phyloP scores from a whole-genome alignment of 164 flowering plant species.

The Taxillus chinensis region DNA sequence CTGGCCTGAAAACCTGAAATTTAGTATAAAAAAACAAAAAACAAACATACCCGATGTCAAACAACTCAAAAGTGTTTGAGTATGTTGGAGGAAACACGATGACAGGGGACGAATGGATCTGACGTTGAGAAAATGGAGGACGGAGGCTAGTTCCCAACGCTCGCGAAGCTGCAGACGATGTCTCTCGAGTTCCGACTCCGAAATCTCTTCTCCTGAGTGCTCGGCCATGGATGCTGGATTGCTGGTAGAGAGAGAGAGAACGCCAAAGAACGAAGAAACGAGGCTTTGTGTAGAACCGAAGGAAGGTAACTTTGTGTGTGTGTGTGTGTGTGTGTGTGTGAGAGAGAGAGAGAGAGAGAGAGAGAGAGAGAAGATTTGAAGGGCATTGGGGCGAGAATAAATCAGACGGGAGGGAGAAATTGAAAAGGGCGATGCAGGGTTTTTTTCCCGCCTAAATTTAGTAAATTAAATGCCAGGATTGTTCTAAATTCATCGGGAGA shows the following conservation, averaged over 20 bases:
- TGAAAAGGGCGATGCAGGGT: too few species aligned
- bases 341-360: not conserved
- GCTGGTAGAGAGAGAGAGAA: too few species aligned
- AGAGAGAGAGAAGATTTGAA: not conserved
- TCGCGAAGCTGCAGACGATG: constrained; percentile 35
- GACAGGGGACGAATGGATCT: not conserved
- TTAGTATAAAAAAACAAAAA: not conserved
- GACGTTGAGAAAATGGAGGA: constrained; percentile 70
- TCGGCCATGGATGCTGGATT: not conserved
- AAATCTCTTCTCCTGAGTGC: not conserved
- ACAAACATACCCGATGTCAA: not conserved
- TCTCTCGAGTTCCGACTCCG: constrained; percentile 14
- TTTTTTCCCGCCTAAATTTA: too few species aligned
- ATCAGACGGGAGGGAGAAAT: too few species aligned
- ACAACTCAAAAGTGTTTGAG: too few species aligned
- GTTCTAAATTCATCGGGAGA: too few species aligned
- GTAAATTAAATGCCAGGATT: too few species aligned
- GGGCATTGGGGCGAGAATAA: not conserved
- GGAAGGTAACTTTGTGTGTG: too few species aligned
- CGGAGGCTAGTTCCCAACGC: constrained; percentile 88
- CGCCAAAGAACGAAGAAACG: not conserved
- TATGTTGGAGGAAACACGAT: too few species aligned
- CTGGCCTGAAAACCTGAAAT: constrained; percentile 62
- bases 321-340: too few species aligned
- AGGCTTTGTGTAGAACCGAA: not conserved